These are phyloP conservation scores for Exophiala oligosperma DNA, from an alignment of 2,329 filamentous ascomycete species.

Conservation along the genomic window DNA sequence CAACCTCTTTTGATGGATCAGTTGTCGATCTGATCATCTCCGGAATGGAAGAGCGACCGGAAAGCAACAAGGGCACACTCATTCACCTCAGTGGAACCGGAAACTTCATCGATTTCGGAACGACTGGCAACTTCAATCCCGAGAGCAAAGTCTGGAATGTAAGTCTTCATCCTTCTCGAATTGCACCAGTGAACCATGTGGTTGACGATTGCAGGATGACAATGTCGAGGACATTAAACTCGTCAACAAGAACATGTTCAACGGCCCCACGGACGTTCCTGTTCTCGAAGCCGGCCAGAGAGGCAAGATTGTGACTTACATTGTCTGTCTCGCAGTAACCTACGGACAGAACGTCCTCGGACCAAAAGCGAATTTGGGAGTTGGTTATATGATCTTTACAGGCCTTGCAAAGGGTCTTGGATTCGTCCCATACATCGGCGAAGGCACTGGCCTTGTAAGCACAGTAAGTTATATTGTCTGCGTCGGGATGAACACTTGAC, in stretches of 20 bases:
- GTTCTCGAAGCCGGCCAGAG: slow-evolving; percentile 15
- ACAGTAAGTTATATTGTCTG: not conserved
- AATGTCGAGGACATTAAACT: slow-evolving; percentile 18
- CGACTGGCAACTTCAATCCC: slow-evolving; percentile 16
- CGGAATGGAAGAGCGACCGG: slow-evolving; percentile 17
- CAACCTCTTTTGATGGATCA: slow-evolving; percentile 14
- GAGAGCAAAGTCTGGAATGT: slow-evolving; percentile 24
- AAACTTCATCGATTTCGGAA: slow-evolving; percentile 20
- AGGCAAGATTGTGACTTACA: slow-evolving; percentile 18
- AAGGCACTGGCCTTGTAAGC: slow-evolving; percentile 16
- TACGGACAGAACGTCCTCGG: slow-evolving; percentile 15
- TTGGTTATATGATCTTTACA: slow-evolving; percentile 12
- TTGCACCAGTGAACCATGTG: not conserved
- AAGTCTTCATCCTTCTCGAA: not conserved
- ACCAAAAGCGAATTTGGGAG: slow-evolving; percentile 9
- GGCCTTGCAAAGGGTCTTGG: slow-evolving; percentile 8
- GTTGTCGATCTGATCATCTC: slow-evolving; percentile 13
- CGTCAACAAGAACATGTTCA: slow-evolving; percentile 18
- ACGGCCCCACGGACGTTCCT: slow-evolving; percentile 14
- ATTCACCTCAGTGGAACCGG: slow-evolving; percentile 17
- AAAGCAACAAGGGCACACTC: slow-evolving; percentile 13
- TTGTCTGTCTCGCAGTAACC: slow-evolving; percentile 15
- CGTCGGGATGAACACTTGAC: no score
- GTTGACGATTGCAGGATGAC: slow-evolving; percentile 9
- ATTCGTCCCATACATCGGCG: slow-evolving; percentile 17